Evolutionary conservation across 805 yeast species (phyloP).

Genomic region (Kodamaea restingae): DNA sequence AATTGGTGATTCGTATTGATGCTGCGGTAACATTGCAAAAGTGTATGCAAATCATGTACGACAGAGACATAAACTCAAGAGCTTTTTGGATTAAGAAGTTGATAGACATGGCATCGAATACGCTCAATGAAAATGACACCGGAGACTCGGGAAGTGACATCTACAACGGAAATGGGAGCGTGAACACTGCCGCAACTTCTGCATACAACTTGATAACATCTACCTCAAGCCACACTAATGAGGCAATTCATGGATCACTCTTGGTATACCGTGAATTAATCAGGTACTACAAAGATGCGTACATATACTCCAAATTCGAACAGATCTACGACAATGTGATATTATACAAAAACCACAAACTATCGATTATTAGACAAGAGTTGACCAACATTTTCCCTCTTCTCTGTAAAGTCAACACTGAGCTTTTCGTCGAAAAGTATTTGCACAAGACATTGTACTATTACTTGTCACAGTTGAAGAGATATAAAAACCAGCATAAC

Average conservation of each 20-base stretch:
- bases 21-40: conserved; percentile 77
- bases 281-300: conserved; percentile 61
- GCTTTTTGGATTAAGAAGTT: conserved; percentile 72
- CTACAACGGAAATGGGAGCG: conserved; percentile 7
- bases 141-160: conserved; percentile 8
- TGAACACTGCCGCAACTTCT: conserved; percentile 12
- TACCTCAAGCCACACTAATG: conserved; percentile 37
- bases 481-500: conserved; percentile 45
- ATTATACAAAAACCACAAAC: conserved; percentile 71
- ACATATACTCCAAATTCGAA: conserved; percentile 66
- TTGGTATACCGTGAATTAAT: conserved; percentile 78
- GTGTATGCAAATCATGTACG: conserved; percentile 74
- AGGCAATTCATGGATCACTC: conserved; percentile 82
- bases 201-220: conserved; percentile 21
- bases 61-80: conserved; percentile 68
- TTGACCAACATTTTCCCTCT: conserved; percentile 81
- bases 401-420: conserved; percentile 73
- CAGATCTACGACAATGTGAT: conserved; percentile 73
- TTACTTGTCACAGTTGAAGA: conserved; percentile 72
- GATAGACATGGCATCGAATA: conserved; percentile 61
- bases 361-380: conserved; percentile 72
- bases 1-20: conserved; percentile 69
- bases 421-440: conserved; percentile 71
- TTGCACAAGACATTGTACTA: conserved; percentile 75
- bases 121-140: conserved; percentile 34